Percentiles rank a stretch among this genome's conserved stretches.
These are phyloP conservation scores for Quercus dentata DNA, from an alignment of 306 rosid genomes.

Conservation along the genomic window DNA sequence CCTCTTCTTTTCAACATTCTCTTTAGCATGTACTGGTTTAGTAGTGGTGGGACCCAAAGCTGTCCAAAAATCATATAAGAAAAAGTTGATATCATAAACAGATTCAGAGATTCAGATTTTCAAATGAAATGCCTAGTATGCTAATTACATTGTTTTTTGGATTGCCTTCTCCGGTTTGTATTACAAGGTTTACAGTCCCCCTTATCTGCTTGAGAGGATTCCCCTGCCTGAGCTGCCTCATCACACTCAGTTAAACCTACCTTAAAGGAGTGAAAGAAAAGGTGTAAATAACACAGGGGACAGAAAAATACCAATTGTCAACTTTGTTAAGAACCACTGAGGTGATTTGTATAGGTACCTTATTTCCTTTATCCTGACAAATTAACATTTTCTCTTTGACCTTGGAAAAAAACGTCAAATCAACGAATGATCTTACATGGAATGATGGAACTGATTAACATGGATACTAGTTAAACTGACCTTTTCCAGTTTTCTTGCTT, in stretches of 20 bases:
- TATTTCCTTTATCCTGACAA: slow-evolving; percentile 25
- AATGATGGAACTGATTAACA: slow-evolving; percentile 12
- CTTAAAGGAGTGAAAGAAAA: slow-evolving; percentile 27
- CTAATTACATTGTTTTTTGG: slow-evolving; percentile 49
- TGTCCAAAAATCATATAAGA: slow-evolving; percentile 38
- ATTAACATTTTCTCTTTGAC: slow-evolving; percentile 27
- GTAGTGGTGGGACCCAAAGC: slow-evolving; percentile 43
- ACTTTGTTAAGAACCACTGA: neutral
- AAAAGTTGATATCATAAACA: slow-evolving; percentile 10
- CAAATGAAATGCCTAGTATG: slow-evolving; percentile 10
- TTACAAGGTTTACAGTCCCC: slow-evolving; percentile 16
- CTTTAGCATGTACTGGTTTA: slow-evolving; percentile 32
- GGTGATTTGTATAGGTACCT: slow-evolving; percentile 28
- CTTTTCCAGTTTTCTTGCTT: slow-evolving; percentile 43
- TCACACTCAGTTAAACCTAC: slow-evolving; percentile 27
- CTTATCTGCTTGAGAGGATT: slow-evolving; percentile 28
- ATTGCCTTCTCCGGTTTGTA: slow-evolving; percentile 41
- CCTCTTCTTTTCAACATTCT: slow-evolving; percentile 48
- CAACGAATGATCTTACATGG: slow-evolving; percentile 15
- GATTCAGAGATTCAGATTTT: neutral
- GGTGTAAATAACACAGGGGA: slow-evolving; percentile 1
- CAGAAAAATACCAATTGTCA: slow-evolving; percentile 7
- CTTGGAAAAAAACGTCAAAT: slow-evolving; percentile 28
- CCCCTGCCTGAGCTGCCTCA: slow-evolving; percentile 34
- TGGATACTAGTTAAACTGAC: slow-evolving; percentile 40